A percentile compares a stretch with the other conserved stretches of the same genome.
Evolutionary conservation across 805 yeast genomes (phyloP).

Genomic region (Myxozyma neotropica): DNA sequence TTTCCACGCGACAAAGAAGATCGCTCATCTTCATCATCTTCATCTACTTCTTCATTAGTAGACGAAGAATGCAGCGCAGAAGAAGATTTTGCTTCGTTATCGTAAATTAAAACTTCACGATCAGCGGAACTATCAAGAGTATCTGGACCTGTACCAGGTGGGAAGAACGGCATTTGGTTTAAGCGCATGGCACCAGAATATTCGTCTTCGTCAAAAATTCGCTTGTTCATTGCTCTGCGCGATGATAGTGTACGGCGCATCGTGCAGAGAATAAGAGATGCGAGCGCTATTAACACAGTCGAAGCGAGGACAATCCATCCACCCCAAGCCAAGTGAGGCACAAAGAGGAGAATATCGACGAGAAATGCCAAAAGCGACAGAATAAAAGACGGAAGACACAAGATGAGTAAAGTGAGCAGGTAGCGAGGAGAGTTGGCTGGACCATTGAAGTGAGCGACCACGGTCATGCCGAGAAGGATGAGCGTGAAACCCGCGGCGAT

Average conservation of each 20-base stretch:
- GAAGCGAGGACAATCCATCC: conserved; percentile 84
- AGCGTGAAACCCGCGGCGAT: conserved; percentile 60
- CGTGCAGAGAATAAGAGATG: conserved; percentile 68
- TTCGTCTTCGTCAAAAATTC: conserved; percentile 24
- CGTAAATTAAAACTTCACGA: conserved; percentile 26
- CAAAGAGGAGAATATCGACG: conserved; percentile 78
- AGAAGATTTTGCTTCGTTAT: conserved; percentile 23
- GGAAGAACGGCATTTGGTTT: conserved; percentile 24
- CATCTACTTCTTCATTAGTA: conserved; percentile 3
- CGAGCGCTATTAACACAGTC: conserved; percentile 63
- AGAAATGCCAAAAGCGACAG: conserved; percentile 72
- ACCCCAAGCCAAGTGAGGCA: conserved; percentile 72
- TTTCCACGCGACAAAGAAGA: conserved; percentile 8
- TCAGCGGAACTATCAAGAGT: conserved; percentile 5
- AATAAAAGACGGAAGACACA: conserved; percentile 70
- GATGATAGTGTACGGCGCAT: conserved; percentile 65
- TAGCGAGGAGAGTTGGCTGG: conserved; percentile 47
- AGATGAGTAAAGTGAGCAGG: conserved; percentile 55
- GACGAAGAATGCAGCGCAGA: not conserved
- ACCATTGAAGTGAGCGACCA: conserved; percentile 48
- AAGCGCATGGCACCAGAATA: conserved; percentile 21
- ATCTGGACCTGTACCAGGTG: conserved; percentile 14
- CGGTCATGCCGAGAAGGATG: conserved; percentile 48
- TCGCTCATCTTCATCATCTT: conserved; percentile 5
- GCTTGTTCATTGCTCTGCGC: conserved; percentile 36